These are phyloP conservation scores for Neoboletus brunneissimus DNA, from an alignment of 768 basidiomycete species.

Conservation along the genomic window DNA sequence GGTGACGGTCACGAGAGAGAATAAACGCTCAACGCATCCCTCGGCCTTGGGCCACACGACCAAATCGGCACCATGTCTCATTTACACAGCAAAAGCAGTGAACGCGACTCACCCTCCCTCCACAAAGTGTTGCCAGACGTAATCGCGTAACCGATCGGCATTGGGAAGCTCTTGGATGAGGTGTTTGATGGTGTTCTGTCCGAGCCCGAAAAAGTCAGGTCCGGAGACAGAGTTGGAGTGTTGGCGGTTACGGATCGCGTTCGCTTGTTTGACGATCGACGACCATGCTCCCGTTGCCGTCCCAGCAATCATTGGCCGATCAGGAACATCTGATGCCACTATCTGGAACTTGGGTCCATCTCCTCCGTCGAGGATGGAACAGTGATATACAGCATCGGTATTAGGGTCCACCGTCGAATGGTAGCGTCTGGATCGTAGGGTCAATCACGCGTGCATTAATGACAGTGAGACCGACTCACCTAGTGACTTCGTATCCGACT, in stretches of 20 bases:
- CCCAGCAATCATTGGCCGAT: conserved; percentile 74
- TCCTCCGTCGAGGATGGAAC: conserved; percentile 81
- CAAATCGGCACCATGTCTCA: conserved; percentile 8
- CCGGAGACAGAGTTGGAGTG: conserved; percentile 88
- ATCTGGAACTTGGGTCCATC: conserved; percentile 87
- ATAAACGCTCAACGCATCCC: conserved; percentile 1
- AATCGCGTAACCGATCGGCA: conserved; percentile 69
- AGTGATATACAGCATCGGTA: conserved; percentile 70
- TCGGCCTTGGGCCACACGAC: conserved; percentile 10
- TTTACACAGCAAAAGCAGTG: conserved; percentile 6
- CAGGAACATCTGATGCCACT: conserved; percentile 66
- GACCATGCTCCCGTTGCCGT: conserved; percentile 89
- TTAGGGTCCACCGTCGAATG: conserved; percentile 70
- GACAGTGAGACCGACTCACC: conserved; percentile 41
- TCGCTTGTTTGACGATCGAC: conserved; percentile 78
- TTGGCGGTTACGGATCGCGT: conserved; percentile 73
- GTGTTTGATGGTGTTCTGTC: conserved; percentile 86
- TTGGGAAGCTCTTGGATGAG: conserved; percentile 82
- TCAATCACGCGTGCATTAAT: background rate
- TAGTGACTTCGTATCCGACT: conserved; percentile 78
- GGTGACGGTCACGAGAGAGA: conserved; percentile 12
- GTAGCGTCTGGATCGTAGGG: conserved; percentile 56
- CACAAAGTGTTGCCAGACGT: conserved; percentile 83
- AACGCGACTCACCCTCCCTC: conserved; percentile 73
- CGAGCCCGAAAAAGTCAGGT: conserved; percentile 84